Percentiles rank a stretch among this genome's conserved stretches.
phyloP scores from a whole-genome alignment of 208 protist genomes.

The Trichomonas gallinae region DNA sequence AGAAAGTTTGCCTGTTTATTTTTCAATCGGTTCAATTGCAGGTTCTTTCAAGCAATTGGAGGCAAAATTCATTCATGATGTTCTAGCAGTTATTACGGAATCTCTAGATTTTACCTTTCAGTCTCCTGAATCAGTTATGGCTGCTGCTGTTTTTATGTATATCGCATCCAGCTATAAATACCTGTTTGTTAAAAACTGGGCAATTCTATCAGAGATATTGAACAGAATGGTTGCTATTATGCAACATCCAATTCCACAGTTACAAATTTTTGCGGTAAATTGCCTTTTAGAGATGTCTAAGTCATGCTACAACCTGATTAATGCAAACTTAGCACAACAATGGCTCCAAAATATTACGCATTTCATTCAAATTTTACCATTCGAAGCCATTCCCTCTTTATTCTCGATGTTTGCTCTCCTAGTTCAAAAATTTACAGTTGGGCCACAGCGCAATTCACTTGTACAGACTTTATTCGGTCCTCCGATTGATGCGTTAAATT shows the following conservation, averaged over 20 bases:
- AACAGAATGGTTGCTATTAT: background rate
- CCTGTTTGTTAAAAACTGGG: background rate
- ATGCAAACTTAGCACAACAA: background rate
- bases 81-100: background rate
- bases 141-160: background rate
- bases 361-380: background rate
- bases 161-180: background rate
- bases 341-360: background rate
- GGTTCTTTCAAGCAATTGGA: background rate
- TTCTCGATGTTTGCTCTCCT: background rate
- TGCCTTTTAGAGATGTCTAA: background rate
- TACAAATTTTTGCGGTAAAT: background rate
- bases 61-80: background rate
- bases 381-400: background rate
- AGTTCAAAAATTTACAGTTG: background rate
- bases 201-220: background rate
- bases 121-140: background rate
- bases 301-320: background rate
- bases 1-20: background rate
- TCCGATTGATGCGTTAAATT: background rate
- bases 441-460: background rate
- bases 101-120: background rate
- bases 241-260: background rate
- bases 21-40: background rate
- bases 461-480: background rate